Percentiles rank a stretch among this genome's conserved stretches.
phyloP scores from a whole-genome alignment of 306 rosid species.

The Nissolia schottii region DNA sequence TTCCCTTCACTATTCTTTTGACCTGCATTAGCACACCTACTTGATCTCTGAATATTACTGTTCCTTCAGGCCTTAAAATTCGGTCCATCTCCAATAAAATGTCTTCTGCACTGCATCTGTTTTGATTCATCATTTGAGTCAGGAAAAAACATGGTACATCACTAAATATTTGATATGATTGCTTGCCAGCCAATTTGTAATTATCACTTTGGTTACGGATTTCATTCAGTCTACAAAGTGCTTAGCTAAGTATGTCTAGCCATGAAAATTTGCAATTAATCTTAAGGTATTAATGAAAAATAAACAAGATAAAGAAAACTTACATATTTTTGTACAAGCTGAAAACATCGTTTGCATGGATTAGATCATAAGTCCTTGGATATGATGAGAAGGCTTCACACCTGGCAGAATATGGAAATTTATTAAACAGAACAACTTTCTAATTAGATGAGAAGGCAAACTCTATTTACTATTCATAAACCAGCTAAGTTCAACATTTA shows the following conservation, averaged over 20 bases:
- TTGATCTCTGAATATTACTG: constrained; percentile 71
- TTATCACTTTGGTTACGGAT: constrained; percentile 3
- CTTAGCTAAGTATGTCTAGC: background rate
- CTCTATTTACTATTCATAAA: background rate
- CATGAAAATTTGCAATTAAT: background rate
- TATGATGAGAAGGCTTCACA: constrained; percentile 85
- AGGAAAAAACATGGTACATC: too few species aligned
- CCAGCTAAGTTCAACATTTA: background rate
- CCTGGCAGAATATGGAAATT: constrained; percentile 36
- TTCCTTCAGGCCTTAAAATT: constrained; percentile 75
- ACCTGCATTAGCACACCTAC: constrained; percentile 46
- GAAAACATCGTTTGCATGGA: constrained; percentile 76
- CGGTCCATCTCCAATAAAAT: constrained; percentile 85
- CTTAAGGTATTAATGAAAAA: background rate
- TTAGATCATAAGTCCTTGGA: constrained; percentile 84
- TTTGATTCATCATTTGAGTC: constrained; percentile 24
- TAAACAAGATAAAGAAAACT: background rate
- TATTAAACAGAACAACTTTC: background rate
- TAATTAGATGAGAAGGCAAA: background rate
- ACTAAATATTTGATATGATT: too few species aligned
- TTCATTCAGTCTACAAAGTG: background rate
- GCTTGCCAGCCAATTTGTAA: background rate
- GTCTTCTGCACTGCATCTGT: constrained; percentile 63
- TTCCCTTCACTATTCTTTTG: constrained; percentile 54
- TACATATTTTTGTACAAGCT: constrained; percentile 66